phyloP scores from a whole-genome alignment of 1,139 yeast species.

The Maudiozyma humilis region DNA sequence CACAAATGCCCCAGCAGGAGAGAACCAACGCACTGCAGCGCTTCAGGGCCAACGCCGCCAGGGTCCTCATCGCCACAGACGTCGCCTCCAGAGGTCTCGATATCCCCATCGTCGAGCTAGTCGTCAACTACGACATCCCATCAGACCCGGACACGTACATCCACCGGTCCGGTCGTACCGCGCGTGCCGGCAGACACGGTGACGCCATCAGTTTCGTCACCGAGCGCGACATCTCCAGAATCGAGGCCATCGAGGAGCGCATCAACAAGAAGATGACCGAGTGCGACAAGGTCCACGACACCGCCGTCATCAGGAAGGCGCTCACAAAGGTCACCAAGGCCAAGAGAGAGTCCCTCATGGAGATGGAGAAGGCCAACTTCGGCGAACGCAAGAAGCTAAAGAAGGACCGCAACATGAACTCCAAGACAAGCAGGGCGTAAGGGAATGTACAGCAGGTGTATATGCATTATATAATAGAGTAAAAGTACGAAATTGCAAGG shows the following conservation, averaged over 20 bases:
- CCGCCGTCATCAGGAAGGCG: conserved; percentile 62
- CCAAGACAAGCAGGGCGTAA: conserved; percentile 16
- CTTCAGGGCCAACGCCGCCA: conserved; percentile 89
- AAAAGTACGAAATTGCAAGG: not conserved
- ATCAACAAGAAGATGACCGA: conserved; percentile 70
- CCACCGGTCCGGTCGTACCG: conserved; percentile 99
- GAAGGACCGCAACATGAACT: conserved; percentile 37
- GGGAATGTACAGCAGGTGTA: not conserved
- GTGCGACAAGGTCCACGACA: conserved; percentile 64
- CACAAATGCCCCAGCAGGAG: conserved; percentile 90
- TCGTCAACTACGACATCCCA: conserved; percentile 85
- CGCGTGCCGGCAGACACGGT: conserved; percentile 92
- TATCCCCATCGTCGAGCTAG: conserved; percentile 85
- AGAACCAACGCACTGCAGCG: conserved; percentile 85
- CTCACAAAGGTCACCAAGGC: conserved; percentile 68
- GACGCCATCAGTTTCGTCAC: conserved; percentile 66
- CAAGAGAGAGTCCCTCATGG: conserved; percentile 83
- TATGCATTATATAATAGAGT: not conserved
- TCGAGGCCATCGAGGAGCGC: conserved; percentile 79
- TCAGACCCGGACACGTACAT: conserved; percentile 95
- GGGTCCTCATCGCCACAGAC: conserved; percentile 87
- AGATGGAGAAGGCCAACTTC: conserved; percentile 83
- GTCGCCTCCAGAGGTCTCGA: conserved; percentile 97
- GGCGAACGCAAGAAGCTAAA: conserved; percentile 64
- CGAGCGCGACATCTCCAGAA: conserved; percentile 74